These are phyloP conservation scores for Forsythia viridissima DNA, from an alignment of 257 asterid genomes.

Conservation along the genomic window DNA sequence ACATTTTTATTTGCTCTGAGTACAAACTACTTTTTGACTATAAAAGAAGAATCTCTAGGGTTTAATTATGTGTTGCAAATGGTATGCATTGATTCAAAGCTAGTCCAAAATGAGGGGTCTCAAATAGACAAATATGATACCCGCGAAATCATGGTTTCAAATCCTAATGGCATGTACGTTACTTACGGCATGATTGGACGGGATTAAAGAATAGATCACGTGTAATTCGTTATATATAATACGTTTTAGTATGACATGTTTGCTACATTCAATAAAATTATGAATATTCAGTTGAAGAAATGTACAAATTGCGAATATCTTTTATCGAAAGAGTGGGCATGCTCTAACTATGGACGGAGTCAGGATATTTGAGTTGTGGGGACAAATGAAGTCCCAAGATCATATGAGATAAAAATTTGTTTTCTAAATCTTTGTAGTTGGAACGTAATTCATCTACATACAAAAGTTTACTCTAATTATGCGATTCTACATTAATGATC, in stretches of 20 bases:
- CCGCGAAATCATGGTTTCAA: not conserved
- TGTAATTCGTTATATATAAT: too few relatives aligned
- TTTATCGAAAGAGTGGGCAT: not conserved
- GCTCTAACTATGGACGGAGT: too few relatives aligned
- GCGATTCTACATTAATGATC: too few relatives aligned
- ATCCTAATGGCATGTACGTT: not conserved
- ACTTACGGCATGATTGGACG: not conserved
- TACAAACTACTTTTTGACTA: slow-evolving; percentile 31
- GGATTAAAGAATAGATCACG: not conserved
- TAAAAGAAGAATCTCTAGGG: not conserved
- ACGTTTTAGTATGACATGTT: not conserved
- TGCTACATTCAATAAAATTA: not conserved
- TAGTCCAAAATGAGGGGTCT: not conserved
- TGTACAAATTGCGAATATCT: not conserved
- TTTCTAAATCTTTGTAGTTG: too few relatives aligned
- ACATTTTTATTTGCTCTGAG: slow-evolving; percentile 42
- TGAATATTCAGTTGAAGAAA: not conserved
- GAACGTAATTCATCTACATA: too few relatives aligned
- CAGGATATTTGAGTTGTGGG: too few relatives aligned
- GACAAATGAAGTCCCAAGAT: too few relatives aligned
- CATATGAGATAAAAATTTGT: too few relatives aligned
- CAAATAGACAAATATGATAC: not conserved
- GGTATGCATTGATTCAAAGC: not conserved
- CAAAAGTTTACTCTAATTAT: too few relatives aligned
- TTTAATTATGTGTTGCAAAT: not conserved